A percentile compares a stretch with the other conserved stretches of the same genome.
Evolutionary conservation across 306 rosid species (phyloP).

Genomic region (Oxytropis ochrocephala): DNA sequence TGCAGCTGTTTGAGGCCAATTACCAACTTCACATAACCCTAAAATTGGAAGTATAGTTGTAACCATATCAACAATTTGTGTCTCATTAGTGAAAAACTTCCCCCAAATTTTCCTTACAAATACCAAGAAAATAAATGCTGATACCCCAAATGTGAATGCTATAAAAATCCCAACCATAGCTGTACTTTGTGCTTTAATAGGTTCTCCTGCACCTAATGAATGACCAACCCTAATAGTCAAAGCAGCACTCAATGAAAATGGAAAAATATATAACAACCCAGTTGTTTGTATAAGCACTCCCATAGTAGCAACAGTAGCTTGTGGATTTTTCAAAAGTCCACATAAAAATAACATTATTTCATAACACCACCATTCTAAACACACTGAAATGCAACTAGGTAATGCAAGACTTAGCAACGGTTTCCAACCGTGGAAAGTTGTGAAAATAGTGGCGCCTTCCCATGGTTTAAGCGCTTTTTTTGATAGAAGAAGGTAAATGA

Average conservation of each 20-base stretch:
- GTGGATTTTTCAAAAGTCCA: slow-evolving; percentile 55
- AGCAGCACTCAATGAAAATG: slow-evolving; percentile 54
- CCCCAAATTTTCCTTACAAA: slow-evolving; percentile 55
- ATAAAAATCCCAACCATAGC: slow-evolving; percentile 46
- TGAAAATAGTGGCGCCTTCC: slow-evolving; percentile 39
- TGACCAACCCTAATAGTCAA: slow-evolving; percentile 64
- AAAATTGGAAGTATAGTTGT: slow-evolving; percentile 49
- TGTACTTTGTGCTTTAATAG: slow-evolving; percentile 42
- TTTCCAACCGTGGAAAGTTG: slow-evolving; percentile 54
- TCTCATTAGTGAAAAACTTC: slow-evolving; percentile 52
- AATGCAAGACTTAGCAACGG: slow-evolving; percentile 61
- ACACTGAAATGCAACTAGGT: slow-evolving; percentile 65
- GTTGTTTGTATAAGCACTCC: slow-evolving; percentile 81
- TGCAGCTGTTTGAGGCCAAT: slow-evolving; percentile 73
- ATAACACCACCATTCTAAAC: slow-evolving; percentile 94
- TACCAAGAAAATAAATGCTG: slow-evolving; percentile 36
- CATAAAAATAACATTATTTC: slow-evolving; percentile 77
- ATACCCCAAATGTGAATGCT: slow-evolving; percentile 43
- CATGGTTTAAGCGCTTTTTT: slow-evolving; percentile 63
- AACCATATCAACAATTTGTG: slow-evolving; percentile 54
- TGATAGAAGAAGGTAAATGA: slow-evolving; percentile 45
- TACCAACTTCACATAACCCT: slow-evolving; percentile 72
- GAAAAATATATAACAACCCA: slow-evolving; percentile 55
- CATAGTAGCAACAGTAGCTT: slow-evolving; percentile 71
- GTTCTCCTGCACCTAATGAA: slow-evolving; percentile 65